Conservation (phyloP, 2,329 filamentous ascomycete genomes). For the Penicillium sp. region DNA sequence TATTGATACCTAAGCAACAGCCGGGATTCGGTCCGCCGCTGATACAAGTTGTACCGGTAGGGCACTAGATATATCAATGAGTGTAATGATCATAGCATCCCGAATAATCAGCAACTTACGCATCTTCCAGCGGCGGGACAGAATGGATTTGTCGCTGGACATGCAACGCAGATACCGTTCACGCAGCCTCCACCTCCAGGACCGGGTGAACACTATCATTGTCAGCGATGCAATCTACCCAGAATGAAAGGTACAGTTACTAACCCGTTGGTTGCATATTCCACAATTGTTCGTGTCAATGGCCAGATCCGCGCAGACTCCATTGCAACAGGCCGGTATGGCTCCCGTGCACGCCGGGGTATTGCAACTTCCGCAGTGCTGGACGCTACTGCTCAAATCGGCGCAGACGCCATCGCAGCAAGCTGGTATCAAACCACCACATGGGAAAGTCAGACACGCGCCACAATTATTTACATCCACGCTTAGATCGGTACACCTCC, state of each 20-base stretch:
- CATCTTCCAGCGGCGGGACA: conserved; percentile 13
- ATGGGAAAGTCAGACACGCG: no score
- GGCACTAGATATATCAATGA: no score
- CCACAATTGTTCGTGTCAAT: conserved; percentile 8
- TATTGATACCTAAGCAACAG: no score
- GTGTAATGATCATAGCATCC: no score
- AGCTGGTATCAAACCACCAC: no score
- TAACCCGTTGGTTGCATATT: conserved; percentile 7
- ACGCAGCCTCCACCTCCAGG: conserved; percentile 14
- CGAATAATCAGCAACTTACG: conserved; percentile 14
- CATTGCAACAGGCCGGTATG: conserved; percentile 9
- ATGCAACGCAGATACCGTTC: conserved; percentile 7
- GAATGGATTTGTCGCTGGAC: conserved; percentile 8
- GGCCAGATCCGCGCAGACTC: conserved; percentile 6
- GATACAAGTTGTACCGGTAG: no score
- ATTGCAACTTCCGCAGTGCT: conserved; percentile 14
- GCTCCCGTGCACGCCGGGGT: conserved; percentile 6
- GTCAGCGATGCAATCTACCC: no score
- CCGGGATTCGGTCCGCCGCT: no score
- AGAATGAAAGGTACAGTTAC: conserved; percentile 4
- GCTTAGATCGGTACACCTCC: no score
- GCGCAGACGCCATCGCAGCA: no score
- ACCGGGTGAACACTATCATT: conserved; percentile 11
- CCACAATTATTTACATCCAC: no score
- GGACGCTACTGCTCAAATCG: no score